Evolutionary conservation across 2,329 filamentous ascomycete genomes (phyloP), one percentile per base, ranked within the genome.

Genomic region (Pyricularia pennisetigena): DNA sequence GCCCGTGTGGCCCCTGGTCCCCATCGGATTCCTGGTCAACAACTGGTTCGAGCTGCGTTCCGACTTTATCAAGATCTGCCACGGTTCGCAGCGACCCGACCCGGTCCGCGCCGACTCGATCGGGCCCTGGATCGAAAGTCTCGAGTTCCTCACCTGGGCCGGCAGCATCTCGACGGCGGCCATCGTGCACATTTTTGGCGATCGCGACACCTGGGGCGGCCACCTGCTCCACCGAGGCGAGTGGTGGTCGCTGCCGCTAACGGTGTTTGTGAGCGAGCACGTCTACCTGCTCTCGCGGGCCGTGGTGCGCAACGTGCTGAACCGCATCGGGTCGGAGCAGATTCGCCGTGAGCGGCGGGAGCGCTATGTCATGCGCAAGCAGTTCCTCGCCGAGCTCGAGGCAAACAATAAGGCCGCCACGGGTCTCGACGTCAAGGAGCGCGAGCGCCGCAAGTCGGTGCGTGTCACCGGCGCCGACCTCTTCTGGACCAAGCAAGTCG

Each of bases 11-110:
- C 90, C 91, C 0, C 80, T 93, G 1, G 90, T 91, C 0, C 86
- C 88, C 0, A 80, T 92, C 26, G 90, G 88, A 0, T 93, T 93
- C 75, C 79, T 93, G 16, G 78, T 91, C 74, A 93, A 93, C 77
- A 90, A 93, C 78, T 91, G 90, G 89, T 80, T 93, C 68, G 90
- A 93, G 76, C 82, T 93, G 10, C 88, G 90, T 10, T 89, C 90
- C 2, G 90, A 93, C 73, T 90, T 91, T 64, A 85, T 91, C 78
- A 93, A 93, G 74, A 90, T 93, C 68, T 91, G 88, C 70, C 81
- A 88, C 28, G 89, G 93, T 74, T 90, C 90, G 79, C 88, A 89
- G 70, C 86, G 91, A 0, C 91, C 90, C 0, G 85, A 83, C 0
- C 90, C 90, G 0, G 84, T 85, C 71, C 87, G 90, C 6, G 84